A percentile compares a stretch with the other conserved stretches of the same genome.
Evolutionary conservation across 1,284 basidiomycete species (phyloP).

Genomic region (Schizophyllum commune): DNA sequence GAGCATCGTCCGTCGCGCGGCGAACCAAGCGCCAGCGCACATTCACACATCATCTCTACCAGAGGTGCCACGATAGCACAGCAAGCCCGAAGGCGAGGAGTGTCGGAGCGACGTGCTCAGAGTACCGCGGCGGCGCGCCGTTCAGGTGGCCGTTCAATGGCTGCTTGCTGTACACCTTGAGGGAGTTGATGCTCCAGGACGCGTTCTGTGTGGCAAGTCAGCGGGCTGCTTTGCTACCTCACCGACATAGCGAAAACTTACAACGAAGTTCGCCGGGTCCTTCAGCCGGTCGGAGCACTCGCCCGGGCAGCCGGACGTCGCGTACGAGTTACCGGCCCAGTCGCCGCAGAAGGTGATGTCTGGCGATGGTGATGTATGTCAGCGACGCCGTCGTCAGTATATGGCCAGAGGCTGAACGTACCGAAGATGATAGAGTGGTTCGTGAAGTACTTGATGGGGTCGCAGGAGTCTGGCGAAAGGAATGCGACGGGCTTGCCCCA

Average conservation of each 20-base stretch:
- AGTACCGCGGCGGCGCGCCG: background rate
- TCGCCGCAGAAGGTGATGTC: conserved; percentile 82
- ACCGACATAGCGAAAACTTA: too few relatives aligned
- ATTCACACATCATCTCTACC: too few relatives aligned
- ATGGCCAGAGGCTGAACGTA: conserved; percentile 19
- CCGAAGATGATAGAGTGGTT: conserved; percentile 62
- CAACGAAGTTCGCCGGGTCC: conserved; percentile 64
- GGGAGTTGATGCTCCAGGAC: conserved; percentile 48
- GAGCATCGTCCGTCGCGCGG: too few relatives aligned
- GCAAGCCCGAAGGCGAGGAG: too few relatives aligned
- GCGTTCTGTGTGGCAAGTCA: conserved; percentile 35
- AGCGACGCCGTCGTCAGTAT: conserved; percentile 2
- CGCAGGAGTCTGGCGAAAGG: conserved; percentile 46
- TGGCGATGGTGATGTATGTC: conserved; percentile 18
- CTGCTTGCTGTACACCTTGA: conserved; percentile 45
- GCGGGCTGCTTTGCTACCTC: too few relatives aligned
- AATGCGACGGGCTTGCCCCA: conserved; percentile 65
- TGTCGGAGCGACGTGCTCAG: background rate
- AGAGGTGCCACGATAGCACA: too few relatives aligned
- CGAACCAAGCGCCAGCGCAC: too few relatives aligned
- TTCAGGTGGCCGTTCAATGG: conserved; percentile 20
- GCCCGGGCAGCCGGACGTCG: conserved; percentile 65
- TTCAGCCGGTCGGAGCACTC: conserved; percentile 57
- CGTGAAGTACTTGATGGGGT: conserved; percentile 49
- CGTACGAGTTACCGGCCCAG: conserved; percentile 76